Evolutionary conservation across 495 filamentous ascomycete genomes (phyloP).

Genomic region (Tuber umbilicatum): DNA sequence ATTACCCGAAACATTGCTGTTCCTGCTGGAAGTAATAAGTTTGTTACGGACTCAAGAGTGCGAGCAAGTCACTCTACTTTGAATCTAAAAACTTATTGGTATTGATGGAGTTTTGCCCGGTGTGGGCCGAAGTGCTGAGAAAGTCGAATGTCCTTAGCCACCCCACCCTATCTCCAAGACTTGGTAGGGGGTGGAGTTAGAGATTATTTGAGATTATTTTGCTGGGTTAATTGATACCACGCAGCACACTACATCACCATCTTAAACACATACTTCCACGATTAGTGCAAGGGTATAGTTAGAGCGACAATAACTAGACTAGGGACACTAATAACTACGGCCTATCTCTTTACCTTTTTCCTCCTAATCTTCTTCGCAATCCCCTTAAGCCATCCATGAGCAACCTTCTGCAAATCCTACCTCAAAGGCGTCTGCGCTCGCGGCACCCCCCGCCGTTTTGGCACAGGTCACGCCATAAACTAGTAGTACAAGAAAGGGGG

Average conservation of each 20-base stretch:
- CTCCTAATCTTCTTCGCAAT: neutral
- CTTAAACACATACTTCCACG: conserved; percentile 47
- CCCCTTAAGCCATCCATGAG: conserved; percentile 44
- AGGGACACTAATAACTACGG: conserved; percentile 44
- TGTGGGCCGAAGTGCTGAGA: conserved; percentile 48
- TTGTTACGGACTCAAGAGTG: conserved; percentile 47
- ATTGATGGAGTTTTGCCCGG: conserved; percentile 43
- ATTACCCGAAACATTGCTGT: conserved; percentile 49
- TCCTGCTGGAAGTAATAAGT: conserved; percentile 52
- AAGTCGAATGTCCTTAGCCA: conserved; percentile 52
- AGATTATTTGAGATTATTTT: conserved; percentile 51
- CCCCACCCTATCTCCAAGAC: neutral
- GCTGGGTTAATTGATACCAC: conserved; percentile 60
- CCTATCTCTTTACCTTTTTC: neutral
- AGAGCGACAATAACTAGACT: conserved; percentile 48
- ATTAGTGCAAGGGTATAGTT: conserved; percentile 61
- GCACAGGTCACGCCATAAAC: conserved; percentile 45
- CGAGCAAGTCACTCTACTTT: conserved; percentile 19
- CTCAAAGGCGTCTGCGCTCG: conserved; percentile 57
- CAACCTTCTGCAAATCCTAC: conserved; percentile 59
- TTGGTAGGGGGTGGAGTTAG: conserved; percentile 1
- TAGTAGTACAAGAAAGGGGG: conserved; percentile 44
- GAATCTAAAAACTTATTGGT: neutral
- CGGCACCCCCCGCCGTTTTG: conserved; percentile 55
- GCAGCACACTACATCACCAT: conserved; percentile 53